Conservation (phyloP, 2,329 filamentous ascomycete genomes). For the Alternaria triticina region DNA sequence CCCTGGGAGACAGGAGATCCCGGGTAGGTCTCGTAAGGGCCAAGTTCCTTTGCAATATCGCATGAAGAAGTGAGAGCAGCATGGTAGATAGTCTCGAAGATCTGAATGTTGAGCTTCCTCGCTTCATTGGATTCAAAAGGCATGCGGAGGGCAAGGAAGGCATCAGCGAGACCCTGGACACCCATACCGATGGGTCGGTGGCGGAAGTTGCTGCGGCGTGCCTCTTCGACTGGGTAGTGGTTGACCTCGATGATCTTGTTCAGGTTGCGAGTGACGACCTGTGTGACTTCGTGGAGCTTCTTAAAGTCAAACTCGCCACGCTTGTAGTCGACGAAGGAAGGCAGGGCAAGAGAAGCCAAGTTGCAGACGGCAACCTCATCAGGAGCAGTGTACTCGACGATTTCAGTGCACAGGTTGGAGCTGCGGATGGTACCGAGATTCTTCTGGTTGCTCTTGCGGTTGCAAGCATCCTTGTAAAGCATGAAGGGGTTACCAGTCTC, state of each 20-base stretch:
- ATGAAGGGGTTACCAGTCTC: slow-evolving; percentile 99
- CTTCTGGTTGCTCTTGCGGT: slow-evolving; percentile 99
- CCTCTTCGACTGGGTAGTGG: slow-evolving; percentile 96
- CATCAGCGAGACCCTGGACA: slow-evolving; percentile 97
- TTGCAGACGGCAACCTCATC: slow-evolving; percentile 99
- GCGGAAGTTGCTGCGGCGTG: slow-evolving; percentile 94
- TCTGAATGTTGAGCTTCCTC: slow-evolving; percentile 92
- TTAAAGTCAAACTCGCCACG: slow-evolving; percentile 90
- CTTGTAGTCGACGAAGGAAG: slow-evolving; percentile 86
- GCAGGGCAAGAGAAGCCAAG: slow-evolving; percentile 90
- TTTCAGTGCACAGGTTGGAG: slow-evolving; percentile 99
- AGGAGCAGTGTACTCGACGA: slow-evolving; percentile 94
- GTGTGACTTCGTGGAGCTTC: slow-evolving; percentile 92
- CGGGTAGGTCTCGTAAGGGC: slow-evolving; percentile 87
- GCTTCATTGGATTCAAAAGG: slow-evolving; percentile 97
- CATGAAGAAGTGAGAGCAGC: slow-evolving; percentile 88
- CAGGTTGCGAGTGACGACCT: slow-evolving; percentile 91
- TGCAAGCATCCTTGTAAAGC: slow-evolving; percentile 98
- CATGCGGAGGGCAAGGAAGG: slow-evolving; percentile 94
- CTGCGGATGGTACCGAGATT: slow-evolving; percentile 98
- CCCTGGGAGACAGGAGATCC: slow-evolving; percentile 94
- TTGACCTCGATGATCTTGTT: slow-evolving; percentile 99
- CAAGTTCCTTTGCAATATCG: slow-evolving; percentile 81
- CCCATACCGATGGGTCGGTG: slow-evolving; percentile 95
- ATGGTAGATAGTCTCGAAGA: slow-evolving; percentile 99